Conservation (phyloP, 2,329 filamentous ascomycete genomes). For the Penicillium griseofulvum region DNA sequence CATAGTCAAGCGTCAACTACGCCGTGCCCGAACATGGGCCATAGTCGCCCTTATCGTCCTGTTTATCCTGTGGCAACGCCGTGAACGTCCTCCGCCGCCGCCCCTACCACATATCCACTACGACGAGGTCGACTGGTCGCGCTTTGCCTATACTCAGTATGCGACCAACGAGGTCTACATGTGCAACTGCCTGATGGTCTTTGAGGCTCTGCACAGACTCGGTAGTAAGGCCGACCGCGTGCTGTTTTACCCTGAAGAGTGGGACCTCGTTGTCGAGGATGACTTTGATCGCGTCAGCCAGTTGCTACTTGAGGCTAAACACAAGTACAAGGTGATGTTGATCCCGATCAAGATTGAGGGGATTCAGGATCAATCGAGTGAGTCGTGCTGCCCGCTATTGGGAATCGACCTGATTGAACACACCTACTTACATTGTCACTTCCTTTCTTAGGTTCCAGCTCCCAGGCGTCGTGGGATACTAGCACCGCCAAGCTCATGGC, state of each 20-base stretch:
- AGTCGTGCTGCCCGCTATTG: constrained; percentile 5
- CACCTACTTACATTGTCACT: neutral
- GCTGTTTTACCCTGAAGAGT: constrained; percentile 43
- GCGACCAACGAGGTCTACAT: constrained; percentile 43
- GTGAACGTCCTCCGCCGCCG: constrained; percentile 17
- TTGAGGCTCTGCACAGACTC: constrained; percentile 39
- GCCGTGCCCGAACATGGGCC: constrained; percentile 32
- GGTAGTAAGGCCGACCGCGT: constrained; percentile 42
- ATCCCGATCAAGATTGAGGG: constrained; percentile 46
- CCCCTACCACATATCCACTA: constrained; percentile 30
- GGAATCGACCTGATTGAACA: neutral
- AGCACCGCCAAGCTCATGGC: constrained; percentile 67
- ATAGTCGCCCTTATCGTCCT: constrained; percentile 24
- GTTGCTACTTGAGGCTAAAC: constrained; percentile 49
- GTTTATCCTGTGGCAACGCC: constrained; percentile 27
- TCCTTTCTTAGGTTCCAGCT: neutral
- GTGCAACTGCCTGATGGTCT: constrained; percentile 45
- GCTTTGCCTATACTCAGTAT: constrained; percentile 46
- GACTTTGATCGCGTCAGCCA: constrained; percentile 41
- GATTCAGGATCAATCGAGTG: constrained; percentile 25
- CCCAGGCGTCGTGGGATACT: constrained; percentile 57
- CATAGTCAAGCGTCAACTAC: constrained; percentile 34
- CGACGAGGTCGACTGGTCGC: constrained; percentile 41
- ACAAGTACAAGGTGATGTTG: constrained; percentile 51
- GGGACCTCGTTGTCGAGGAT: constrained; percentile 35